A percentile compares a stretch with the other conserved stretches of the same genome.
These are phyloP conservation scores for Botrytis tulipae DNA, from an alignment of 2,329 filamentous ascomycete genomes.

Conservation along the genomic window DNA sequence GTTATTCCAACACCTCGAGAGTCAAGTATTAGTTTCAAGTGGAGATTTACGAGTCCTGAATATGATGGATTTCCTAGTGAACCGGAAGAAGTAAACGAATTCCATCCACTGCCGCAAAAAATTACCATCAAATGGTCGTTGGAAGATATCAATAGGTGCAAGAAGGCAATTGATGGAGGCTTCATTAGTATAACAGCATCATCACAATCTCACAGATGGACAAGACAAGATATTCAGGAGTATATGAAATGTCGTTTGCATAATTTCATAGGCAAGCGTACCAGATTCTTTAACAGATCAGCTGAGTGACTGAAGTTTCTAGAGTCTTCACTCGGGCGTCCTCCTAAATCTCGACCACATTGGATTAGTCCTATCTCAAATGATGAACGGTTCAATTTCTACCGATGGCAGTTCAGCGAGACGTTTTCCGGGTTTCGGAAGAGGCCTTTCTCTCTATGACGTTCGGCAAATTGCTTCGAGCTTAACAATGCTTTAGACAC, in stretches of 20 bases:
- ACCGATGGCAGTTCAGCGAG: conserved; percentile 1
- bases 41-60: neutral
- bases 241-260: neutral
- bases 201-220: neutral
- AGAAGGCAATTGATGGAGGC: neutral
- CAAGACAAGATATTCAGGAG: neutral
- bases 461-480: neutral
- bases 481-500: neutral
- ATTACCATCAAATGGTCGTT: neutral
- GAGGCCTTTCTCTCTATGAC: neutral
- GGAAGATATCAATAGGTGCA: neutral
- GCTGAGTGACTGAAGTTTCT: neutral
- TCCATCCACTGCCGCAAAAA: neutral
- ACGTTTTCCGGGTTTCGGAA: neutral
- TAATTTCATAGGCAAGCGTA: neutral
- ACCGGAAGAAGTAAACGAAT: neutral
- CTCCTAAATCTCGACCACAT: neutral
- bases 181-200: neutral
- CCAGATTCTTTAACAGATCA: too few relatives aligned
- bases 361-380: neutral
- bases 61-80: neutral
- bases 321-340: conserved; percentile 1
- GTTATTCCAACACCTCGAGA: neutral
- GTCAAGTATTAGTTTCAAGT: neutral
- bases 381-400: neutral